Conservation (phyloP, 2,329 filamentous ascomycete genomes). For the Aspergillus chevalieri region DNA sequence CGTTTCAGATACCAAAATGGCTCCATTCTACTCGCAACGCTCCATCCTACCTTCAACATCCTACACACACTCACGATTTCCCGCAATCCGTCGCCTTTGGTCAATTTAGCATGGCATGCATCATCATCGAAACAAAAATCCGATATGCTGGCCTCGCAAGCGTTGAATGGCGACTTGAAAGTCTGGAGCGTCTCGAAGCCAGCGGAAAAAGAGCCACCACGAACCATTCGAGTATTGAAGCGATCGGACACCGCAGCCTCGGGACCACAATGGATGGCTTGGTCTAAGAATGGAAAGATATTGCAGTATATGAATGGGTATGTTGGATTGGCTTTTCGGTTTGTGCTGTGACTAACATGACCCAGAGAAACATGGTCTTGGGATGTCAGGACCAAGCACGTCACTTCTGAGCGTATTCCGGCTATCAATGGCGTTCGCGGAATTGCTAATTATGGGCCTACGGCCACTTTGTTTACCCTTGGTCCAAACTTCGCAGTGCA, state of each 20-base stretch:
- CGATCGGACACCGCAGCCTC: conserved; percentile 65
- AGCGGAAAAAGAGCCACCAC: conserved; percentile 66
- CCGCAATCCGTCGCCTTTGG: conserved; percentile 76
- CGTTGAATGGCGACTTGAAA: conserved; percentile 80
- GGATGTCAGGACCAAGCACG: conserved; percentile 97
- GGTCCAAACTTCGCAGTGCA: conserved; percentile 84
- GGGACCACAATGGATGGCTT: conserved; percentile 91
- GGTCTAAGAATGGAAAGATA: conserved; percentile 96
- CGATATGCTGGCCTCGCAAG: conserved; percentile 94
- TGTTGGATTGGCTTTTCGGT: conserved; percentile 34
- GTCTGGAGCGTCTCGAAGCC: conserved; percentile 94
- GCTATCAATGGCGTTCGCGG: conserved; percentile 76
- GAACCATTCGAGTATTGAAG: conserved; percentile 81
- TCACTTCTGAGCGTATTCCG: conserved; percentile 81
- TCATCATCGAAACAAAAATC: conserved; percentile 94
- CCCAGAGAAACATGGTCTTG: conserved; percentile 80
- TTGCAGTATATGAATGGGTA: conserved; percentile 88
- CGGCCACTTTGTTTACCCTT: conserved; percentile 85
- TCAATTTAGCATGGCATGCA: conserved; percentile 87
- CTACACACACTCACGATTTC: conserved; percentile 85
- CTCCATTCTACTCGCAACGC: conserved; percentile 78
- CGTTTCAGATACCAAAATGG: conserved; percentile 78
- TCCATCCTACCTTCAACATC: conserved; percentile 90
- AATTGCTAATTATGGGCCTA: conserved; percentile 81
- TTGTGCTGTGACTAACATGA: background rate